Base-by-base conservation (phyloP, 257 asterid genomes). In the Capsicum pubescens region DNA sequence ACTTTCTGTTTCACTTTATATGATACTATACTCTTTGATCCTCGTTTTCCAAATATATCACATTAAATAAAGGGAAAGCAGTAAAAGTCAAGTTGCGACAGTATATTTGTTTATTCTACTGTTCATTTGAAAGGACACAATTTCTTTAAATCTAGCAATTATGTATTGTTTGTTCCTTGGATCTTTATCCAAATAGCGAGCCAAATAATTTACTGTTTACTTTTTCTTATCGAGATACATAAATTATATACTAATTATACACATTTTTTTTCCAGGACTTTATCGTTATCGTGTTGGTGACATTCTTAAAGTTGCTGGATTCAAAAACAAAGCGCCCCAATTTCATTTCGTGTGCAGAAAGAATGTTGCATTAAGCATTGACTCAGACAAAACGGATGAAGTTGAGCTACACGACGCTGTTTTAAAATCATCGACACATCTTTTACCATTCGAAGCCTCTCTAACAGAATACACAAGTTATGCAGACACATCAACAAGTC, bases 201-300 rank as follows among this genome's bases (percentile, higher is more conserved):
- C 16, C 46, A 4, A 26, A 11, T 11, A 26, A 11, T 11, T 63
- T 63, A 26, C 0, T 63, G 9, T 26, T 63, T 63, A 63, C 17
- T 26, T 63, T 63, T 0, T 63, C 69, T 21, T 63, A 21, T 39
- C 39, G 0, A 63, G 1, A 64, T 0, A 64, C 8, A 26, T 64
- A 12, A 6, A 39, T 32, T 64, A 64, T 64, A 64, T 5, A 32
- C 46, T 32, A 8, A 63, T 64, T 64, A 64, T 12, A 64, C 0
- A 8, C 3, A 56, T 26, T 0, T 17, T 4, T 4, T 9, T 81
- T 64, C 17, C 88, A 1, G 92, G 92, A 17, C 55, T 89, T 64
- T 87, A 88, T 76, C 90, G 92, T 3, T 89, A 89, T 87, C 83
- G 89, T 3, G 89, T 89, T 17, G 92, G 92, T 8, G 92, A 89